Percentiles rank a stretch among this genome's conserved stretches.
phyloP scores from a whole-genome alignment of 371 early-diverging fungal genomes.

The Apophysomyces ossiformis region DNA sequence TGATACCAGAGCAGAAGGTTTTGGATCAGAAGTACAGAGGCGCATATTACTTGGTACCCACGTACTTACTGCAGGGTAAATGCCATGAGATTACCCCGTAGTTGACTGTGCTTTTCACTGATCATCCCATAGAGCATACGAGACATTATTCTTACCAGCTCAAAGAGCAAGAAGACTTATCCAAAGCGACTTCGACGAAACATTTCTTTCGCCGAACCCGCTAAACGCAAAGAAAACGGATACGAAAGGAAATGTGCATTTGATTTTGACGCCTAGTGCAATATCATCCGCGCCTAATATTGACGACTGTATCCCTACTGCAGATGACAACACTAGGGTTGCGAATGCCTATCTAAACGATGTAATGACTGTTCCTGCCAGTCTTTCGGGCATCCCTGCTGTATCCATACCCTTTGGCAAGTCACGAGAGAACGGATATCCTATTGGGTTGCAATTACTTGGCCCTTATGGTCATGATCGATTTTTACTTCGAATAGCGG shows the following conservation, averaged over 20 bases:
- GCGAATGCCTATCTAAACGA: conserved; percentile 79
- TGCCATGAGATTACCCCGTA: background rate
- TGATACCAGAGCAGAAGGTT: conserved; percentile 66
- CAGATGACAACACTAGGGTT: conserved; percentile 21
- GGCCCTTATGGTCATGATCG: conserved; percentile 85
- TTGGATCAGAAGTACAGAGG: conserved; percentile 84
- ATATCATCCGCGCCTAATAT: conserved; percentile 68
- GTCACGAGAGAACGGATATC: conserved; percentile 49
- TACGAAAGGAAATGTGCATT: conserved; percentile 53
- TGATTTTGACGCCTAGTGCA: conserved; percentile 75
- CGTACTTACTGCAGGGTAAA: conserved; percentile 78
- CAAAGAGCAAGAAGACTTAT: conserved; percentile 81
- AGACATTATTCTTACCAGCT: conserved; percentile 76
- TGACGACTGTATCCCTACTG: conserved; percentile 28
- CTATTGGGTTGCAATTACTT: conserved; percentile 83
- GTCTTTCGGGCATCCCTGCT: conserved; percentile 82
- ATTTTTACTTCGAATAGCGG: conserved; percentile 51
- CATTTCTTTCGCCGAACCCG: conserved; percentile 60
- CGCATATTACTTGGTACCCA: conserved; percentile 87
- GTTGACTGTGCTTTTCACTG: too few species aligned
- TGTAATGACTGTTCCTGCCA: conserved; percentile 89
- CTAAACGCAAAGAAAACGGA: conserved; percentile 14
- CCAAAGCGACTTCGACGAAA: conserved; percentile 78
- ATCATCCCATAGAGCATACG: conserved; percentile 47
- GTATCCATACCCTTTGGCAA: conserved; percentile 65